Base-by-base conservation (phyloP, 495 filamentous ascomycete species). In the Tuber microsphaerosporum region DNA sequence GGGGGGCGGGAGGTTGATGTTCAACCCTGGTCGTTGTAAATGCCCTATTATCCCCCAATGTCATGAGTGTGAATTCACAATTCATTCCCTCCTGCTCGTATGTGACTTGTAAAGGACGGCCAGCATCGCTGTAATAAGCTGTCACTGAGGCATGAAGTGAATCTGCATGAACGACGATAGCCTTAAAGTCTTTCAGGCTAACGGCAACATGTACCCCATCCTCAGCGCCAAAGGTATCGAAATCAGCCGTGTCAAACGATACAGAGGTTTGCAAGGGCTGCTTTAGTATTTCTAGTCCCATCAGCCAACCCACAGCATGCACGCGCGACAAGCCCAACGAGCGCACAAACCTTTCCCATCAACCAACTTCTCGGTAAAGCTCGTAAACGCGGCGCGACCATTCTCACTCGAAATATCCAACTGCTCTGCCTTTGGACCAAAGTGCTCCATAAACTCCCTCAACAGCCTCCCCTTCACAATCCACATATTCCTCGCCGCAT, bases 61-160 rank as follows among this genome's bases (percentile, higher is more conserved):
- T 99, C 94, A 97, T 97, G 69, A 99, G 84, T 22, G 94, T 94
- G 81, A 96, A 97, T 73, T 97, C 92, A 75, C 91, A 92, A 70
- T 88, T 84, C 73, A 97, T 86, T 22, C 94, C 95, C 71, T 92
- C 89, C 44, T 87, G 84, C 12, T 86, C 86, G 82, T 98, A 98
- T 44, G 86, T 89, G 16, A 97, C 84, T 82, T 97, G 94, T 83
- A 99, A 88, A 3, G 95, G 95, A 42, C 89, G 89, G 51, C 89
- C 90, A 2, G 96, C 93, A 34, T 88, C 86, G 12, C 93, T 96
- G 81, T 95, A 98, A 70, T 85, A 86, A n/a, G 93, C 91, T 42
- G 89, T 89, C 16, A 98, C 85, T 43, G 87, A 87, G 2, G 89
- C 88, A 75, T 90, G 90, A 37, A 91, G 87, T 19, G 91, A 89